Evolutionary conservation across 2,329 filamentous ascomycete species (phyloP).

Genomic region (Neonectria hederae): DNA sequence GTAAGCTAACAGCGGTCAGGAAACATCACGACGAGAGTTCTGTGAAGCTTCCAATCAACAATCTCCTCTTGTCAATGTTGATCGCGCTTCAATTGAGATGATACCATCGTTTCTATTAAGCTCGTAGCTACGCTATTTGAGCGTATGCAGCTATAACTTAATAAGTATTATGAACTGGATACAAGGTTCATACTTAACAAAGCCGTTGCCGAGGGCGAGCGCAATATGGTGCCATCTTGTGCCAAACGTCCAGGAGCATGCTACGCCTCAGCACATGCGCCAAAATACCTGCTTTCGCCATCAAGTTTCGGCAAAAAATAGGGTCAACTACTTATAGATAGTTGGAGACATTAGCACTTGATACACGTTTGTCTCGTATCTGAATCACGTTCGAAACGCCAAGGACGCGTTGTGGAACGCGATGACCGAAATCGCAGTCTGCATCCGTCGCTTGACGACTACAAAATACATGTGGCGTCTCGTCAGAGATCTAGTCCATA

Average conservation of each 20-base stretch:
- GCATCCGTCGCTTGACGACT: neutral
- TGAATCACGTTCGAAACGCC: neutral
- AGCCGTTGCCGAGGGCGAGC: neutral
- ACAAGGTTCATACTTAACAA: neutral
- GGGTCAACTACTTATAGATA: neutral
- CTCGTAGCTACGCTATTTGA: neutral
- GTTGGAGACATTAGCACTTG: neutral
- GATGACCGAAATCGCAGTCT: neutral
- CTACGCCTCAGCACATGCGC: neutral
- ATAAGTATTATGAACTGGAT: neutral
- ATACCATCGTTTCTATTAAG: neutral
- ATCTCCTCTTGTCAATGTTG: neutral
- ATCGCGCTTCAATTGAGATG: neutral
- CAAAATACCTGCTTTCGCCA: neutral
- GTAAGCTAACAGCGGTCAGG: neutral
- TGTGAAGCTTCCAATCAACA: neutral
- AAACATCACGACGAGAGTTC: neutral
- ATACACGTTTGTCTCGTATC: neutral
- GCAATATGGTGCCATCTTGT: neutral
- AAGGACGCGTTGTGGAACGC: neutral
- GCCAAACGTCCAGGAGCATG: neutral
- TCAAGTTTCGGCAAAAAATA: neutral
- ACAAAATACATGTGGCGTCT: neutral
- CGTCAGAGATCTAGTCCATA: neutral
- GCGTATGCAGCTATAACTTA: neutral